phyloP scores from a whole-genome alignment of 106 monocot genomes.

The Apostasia ramifera region DNA sequence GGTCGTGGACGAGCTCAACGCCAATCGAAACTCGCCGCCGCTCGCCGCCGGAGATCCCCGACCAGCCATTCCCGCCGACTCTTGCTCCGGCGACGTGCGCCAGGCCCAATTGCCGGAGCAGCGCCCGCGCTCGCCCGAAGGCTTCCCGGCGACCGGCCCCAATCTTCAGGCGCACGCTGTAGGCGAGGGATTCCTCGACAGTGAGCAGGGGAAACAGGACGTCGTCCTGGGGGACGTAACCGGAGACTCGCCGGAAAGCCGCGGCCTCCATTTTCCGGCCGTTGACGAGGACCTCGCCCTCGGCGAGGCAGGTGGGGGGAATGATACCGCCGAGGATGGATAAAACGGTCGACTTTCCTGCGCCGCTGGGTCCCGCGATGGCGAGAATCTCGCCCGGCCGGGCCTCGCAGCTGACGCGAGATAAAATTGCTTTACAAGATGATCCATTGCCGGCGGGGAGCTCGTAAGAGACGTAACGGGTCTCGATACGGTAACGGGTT shows the following conservation, averaged over 20 bases:
- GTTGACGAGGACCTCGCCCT: conserved; percentile 58
- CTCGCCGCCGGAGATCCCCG: conserved; percentile 81
- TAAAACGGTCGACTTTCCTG: conserved; percentile 86
- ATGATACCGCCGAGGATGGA: conserved; percentile 59
- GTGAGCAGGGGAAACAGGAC: conserved; percentile 81
- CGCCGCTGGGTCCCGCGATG: conserved; percentile 83
- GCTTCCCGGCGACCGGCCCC: conserved; percentile 4
- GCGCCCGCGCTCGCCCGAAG: conserved; percentile 21
- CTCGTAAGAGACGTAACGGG: conserved; percentile 45
- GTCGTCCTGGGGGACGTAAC: conserved; percentile 85
- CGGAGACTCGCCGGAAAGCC: conserved; percentile 56
- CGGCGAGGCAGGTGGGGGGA: conserved; percentile 13
- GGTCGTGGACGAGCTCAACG: conserved; percentile 79
- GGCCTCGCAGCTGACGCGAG: conserved; percentile 56
- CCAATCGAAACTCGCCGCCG: conserved; percentile 82
- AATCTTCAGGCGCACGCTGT: conserved; percentile 63
- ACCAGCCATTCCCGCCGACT: conserved; percentile 10
- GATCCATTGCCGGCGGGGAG: conserved; percentile 2
- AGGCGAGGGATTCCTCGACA: conserved; percentile 71
- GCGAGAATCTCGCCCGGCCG: conserved; percentile 68
- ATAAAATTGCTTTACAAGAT: conserved; percentile 21
- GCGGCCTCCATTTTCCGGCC: conserved; percentile 33
- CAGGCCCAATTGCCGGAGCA: conserved; percentile 60
- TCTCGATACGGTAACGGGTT: conserved; percentile 45
- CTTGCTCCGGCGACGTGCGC: conserved; percentile 40